A percentile compares a stretch with the other conserved stretches of the same genome.
Conservation (phyloP, 1,139 yeast species). For the Sugiyamaella neomexicana region DNA sequence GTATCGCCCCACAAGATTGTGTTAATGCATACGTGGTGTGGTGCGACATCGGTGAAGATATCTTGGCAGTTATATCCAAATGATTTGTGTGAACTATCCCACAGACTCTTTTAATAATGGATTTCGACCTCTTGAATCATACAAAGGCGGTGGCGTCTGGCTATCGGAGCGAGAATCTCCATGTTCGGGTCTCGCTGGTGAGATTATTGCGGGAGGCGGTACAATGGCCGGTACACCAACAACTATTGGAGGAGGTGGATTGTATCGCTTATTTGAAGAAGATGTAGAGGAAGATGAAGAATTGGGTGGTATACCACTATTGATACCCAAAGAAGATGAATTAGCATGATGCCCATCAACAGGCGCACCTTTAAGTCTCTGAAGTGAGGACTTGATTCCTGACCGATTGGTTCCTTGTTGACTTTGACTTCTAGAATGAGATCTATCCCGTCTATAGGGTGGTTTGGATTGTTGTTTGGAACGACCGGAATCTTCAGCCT, state of each 20-base stretch:
- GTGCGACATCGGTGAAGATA: too few relatives aligned
- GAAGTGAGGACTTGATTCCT: constrained; percentile 4
- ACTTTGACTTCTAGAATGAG: constrained; percentile 16
- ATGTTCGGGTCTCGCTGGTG: constrained; percentile 18
- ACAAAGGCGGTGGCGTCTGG: constrained; percentile 12
- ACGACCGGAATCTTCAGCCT: constrained; percentile 22
- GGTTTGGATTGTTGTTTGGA: constrained; percentile 10
- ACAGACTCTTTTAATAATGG: background rate
- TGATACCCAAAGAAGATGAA: background rate
- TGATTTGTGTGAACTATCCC: too few relatives aligned
- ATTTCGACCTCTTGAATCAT: constrained; percentile 6
- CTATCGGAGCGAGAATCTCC: constrained; percentile 10
- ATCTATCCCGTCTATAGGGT: constrained; percentile 12
- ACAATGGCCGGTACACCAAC: constrained; percentile 16
- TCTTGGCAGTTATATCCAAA: too few relatives aligned
- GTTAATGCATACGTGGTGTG: too few relatives aligned
- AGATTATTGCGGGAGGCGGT: constrained; percentile 20
- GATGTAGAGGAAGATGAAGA: constrained; percentile 1
- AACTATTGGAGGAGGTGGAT: constrained; percentile 10
- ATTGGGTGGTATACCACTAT: background rate
- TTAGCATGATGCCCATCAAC: background rate
- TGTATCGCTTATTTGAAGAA: constrained; percentile 9
- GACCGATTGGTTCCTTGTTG: background rate
- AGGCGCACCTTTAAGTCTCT: constrained; percentile 10
- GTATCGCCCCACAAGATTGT: too few relatives aligned